Percentiles rank a stretch among this genome's conserved stretches.
phyloP scores from a whole-genome alignment of 2,329 filamentous ascomycete genomes.

The Plectosphaerella cucumerina region DNA sequence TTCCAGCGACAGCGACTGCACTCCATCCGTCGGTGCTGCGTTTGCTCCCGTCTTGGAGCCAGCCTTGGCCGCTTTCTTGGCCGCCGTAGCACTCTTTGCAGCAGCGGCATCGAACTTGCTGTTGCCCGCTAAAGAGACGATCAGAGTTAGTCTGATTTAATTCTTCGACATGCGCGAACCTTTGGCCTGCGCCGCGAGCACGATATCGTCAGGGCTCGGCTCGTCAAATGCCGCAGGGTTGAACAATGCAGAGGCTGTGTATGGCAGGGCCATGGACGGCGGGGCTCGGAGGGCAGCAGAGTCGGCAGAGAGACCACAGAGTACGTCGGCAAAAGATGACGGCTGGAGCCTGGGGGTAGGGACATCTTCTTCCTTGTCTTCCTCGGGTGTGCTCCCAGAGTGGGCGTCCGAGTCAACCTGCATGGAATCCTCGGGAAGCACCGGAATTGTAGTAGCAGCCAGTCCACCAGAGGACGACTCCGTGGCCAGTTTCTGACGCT shows the following conservation, averaged over 20 bases:
- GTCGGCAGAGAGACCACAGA: slow-evolving; percentile 37
- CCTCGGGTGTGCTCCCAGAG: too few species aligned
- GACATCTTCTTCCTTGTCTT: too few species aligned
- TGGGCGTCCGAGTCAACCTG: too few species aligned
- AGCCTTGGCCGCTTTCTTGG: slow-evolving; percentile 30
- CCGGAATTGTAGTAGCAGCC: too few species aligned
- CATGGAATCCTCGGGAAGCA: too few species aligned
- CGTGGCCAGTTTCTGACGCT: slow-evolving; percentile 13
- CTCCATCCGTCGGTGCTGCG: slow-evolving; percentile 16
- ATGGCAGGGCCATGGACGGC: slow-evolving; percentile 40
- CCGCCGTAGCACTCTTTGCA: slow-evolving; percentile 33
- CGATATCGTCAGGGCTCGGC: slow-evolving; percentile 88
- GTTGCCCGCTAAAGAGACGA: slow-evolving; percentile 46
- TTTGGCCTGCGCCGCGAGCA: slow-evolving; percentile 84
- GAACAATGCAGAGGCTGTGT: slow-evolving; percentile 44
- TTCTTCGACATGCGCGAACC: slow-evolving; percentile 62
- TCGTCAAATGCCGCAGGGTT: slow-evolving; percentile 66
- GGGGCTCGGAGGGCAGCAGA: slow-evolving; percentile 8
- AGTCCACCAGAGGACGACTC: not conserved
- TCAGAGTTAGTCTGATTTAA: slow-evolving; percentile 50
- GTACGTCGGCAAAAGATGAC: slow-evolving; percentile 53
- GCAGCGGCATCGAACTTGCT: slow-evolving; percentile 29
- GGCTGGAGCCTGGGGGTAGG: slow-evolving; percentile 22
- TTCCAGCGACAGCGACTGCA: slow-evolving; percentile 40
- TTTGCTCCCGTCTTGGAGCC: slow-evolving; percentile 8